Evolutionary conservation across 371 early-diverging fungal genomes (phyloP), one percentile per base, ranked within the genome.

Genomic region (Mucor velutinosus): DNA sequence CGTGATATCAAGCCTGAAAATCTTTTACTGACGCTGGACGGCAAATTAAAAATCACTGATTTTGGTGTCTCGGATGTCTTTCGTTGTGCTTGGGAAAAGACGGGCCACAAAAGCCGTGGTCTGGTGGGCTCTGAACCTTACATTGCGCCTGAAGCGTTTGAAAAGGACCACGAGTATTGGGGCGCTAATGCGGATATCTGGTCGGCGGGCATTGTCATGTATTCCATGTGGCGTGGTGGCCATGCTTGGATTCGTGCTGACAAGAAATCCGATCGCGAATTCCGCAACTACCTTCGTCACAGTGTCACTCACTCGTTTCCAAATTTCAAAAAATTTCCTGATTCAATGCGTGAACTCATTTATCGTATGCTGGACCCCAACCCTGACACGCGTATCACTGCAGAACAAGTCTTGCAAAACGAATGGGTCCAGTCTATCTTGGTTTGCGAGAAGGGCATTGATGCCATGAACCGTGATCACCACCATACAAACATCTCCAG

Each of bases 1-100:
- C 85, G 91, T 37, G 92, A 93, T 65, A 84, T 93, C 66, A 93
- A 93, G 67, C 90, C 92, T 10, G 93, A 98, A 78, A 98, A 99
- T 81, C 78, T 98, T 37, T 76, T 99, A 15, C 72, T 98, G 64
- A 94, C 95, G 58, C 77, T 77, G 3, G 80, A 84, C 15, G 87
- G 90, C 58, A 87, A 85, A 29, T 71, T 98, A 58, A 99, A 99
- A 81, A 96, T 97, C 67, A 94, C 96, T 12, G 97, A 99, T 80
- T 99, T 97, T 89, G 96, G 97, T 43, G 95, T 95, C 10, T 92
- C 96, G 2, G 93, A 93, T 55, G 95, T 97, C 7, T 96, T 95
- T 81, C 82, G 92, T 65, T 89, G 87, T 60, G 85, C 88, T 56
- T 94, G 93, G 89, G 93, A 94, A 71, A 82, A 74, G 55, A 72